A percentile compares a stretch with the other conserved stretches of the same genome.
Evolutionary conservation across 352 stramenopile species (phyloP).

Genomic region (Phytopythium aichiense): DNA sequence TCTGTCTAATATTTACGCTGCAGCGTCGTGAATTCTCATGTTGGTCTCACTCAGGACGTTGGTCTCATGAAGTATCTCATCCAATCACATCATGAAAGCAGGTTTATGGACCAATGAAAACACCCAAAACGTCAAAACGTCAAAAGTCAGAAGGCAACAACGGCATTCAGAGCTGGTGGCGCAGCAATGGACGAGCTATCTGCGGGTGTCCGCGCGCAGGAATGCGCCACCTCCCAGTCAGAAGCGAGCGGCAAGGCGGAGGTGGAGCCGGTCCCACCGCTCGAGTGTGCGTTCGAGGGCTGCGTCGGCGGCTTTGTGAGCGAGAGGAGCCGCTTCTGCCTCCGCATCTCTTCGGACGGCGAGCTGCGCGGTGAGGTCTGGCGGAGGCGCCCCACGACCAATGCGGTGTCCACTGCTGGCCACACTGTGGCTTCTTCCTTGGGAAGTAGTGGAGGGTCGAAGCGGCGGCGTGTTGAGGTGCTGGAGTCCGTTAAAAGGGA

Average conservation of each 20-base stretch:
- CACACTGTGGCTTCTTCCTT: no score
- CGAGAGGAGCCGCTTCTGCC: slow-evolving; percentile 27
- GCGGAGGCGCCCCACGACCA: slow-evolving; percentile 13
- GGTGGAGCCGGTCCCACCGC: slow-evolving; percentile 4
- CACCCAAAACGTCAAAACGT: neutral
- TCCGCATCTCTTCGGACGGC: slow-evolving; percentile 37
- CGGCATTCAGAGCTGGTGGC: neutral
- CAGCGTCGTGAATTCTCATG: neutral
- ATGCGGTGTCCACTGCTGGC: neutral
- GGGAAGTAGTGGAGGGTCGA: slow-evolving; percentile 7
- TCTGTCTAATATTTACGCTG: slow-evolving; percentile 1
- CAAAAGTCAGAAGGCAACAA: neutral
- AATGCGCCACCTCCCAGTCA: neutral
- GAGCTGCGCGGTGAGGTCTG: slow-evolving; percentile 35
- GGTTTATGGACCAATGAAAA: neutral
- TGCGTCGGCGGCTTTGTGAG: slow-evolving; percentile 36
- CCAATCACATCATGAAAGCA: neutral
- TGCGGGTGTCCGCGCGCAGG: neutral
- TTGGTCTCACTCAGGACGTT: no score
- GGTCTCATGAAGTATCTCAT: neutral
- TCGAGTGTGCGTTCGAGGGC: slow-evolving; percentile 46
- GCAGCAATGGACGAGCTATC: neutral
- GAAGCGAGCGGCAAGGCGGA: neutral
- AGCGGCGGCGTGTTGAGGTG: slow-evolving; percentile 17
- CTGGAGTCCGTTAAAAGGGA: neutral